These are phyloP conservation scores for Coemansia sp. DNA, from an alignment of 192 early-diverging fungal genomes.

Conservation along the genomic window DNA sequence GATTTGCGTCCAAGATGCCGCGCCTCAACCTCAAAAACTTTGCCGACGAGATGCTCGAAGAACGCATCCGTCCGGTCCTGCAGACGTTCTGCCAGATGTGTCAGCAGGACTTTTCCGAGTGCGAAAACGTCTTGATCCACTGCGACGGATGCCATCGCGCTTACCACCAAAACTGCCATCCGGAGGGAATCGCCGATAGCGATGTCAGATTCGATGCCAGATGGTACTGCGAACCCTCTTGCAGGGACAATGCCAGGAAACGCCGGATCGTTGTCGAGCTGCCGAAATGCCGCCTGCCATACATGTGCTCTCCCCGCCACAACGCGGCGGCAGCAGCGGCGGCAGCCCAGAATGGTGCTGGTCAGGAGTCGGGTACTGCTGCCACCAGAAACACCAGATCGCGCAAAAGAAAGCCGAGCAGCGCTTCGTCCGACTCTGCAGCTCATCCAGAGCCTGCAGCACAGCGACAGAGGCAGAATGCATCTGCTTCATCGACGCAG, in stretches of 20 bases:
- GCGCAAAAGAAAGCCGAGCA: constrained; percentile 35
- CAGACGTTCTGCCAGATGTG: constrained; percentile 84
- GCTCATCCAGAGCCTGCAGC: neutral
- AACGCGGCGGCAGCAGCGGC: constrained; percentile 13
- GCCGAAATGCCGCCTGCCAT: constrained; percentile 51
- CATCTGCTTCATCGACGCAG: constrained; percentile 3
- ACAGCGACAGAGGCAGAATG: constrained; percentile 5
- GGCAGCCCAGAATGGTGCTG: neutral
- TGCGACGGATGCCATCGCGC: constrained; percentile 86
- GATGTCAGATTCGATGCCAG: constrained; percentile 11
- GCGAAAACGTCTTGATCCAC: constrained; percentile 65
- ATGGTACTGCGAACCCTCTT: constrained; percentile 51
- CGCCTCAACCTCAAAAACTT: constrained; percentile 81
- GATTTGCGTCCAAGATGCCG: constrained; percentile 84
- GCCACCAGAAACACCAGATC: constrained; percentile 18
- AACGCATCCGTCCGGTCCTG: constrained; percentile 80
- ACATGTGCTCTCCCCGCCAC: constrained; percentile 54
- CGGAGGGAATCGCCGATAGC: constrained; percentile 29
- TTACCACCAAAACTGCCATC: constrained; percentile 74
- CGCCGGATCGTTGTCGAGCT: constrained; percentile 52
- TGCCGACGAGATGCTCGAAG: constrained; percentile 70
- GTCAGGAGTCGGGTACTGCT: constrained; percentile 4
- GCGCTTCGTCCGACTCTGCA: constrained; percentile 19
- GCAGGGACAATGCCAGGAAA: constrained; percentile 43
- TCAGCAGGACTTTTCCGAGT: constrained; percentile 64